Evolutionary conservation across 2,329 filamentous ascomycete species (phyloP).

Genomic region (Lachnellula arida): DNA sequence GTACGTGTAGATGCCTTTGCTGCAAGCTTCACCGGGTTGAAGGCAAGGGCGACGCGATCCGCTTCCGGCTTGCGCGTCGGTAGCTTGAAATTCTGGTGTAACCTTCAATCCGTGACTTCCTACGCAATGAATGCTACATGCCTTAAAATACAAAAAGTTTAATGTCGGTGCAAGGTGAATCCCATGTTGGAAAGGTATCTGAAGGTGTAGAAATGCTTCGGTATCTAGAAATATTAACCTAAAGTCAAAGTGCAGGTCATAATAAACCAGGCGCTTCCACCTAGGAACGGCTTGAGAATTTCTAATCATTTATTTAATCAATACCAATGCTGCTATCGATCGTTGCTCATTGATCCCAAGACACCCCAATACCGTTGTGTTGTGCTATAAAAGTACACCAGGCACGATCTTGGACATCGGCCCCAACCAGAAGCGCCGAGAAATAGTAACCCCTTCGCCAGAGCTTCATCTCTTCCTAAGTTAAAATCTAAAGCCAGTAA

Average conservation of each 20-base stretch:
- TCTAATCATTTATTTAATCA: too few relatives aligned
- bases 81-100: background rate
- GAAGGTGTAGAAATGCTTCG: too few relatives aligned
- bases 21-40: background rate
- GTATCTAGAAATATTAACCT: too few relatives aligned
- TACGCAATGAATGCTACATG: background rate
- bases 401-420: background rate
- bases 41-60: background rate
- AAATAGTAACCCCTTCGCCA: background rate
- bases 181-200: too few relatives aligned
- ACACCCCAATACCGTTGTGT: background rate
- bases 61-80: background rate
- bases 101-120: background rate
- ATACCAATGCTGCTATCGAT: background rate
- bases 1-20: background rate
- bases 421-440: background rate
- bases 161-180: too few relatives aligned
- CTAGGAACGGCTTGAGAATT: too few relatives aligned
- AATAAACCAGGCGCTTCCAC: background rate
- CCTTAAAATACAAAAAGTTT: too few relatives aligned
- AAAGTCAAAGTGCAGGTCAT: too few relatives aligned
- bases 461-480: background rate
- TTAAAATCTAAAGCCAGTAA: conserved; percentile 20
- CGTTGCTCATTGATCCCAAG: background rate
- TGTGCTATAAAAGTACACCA: background rate